Evolutionary conservation across 306 rosid species (phyloP).

Genomic region (Cucurbita ficifolia): DNA sequence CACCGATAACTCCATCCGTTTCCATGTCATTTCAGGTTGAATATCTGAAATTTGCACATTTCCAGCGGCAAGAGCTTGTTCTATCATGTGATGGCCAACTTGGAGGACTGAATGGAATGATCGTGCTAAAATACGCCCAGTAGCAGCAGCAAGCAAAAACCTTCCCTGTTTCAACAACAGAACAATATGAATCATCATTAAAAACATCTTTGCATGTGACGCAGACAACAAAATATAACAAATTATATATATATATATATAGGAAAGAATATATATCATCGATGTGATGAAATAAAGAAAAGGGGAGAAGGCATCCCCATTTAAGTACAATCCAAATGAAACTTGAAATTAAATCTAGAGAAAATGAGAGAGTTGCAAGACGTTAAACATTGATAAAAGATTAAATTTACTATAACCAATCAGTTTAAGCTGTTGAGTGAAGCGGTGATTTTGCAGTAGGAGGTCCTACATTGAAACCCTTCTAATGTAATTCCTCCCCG

Average conservation of each 20-base stretch:
- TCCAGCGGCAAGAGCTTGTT: constrained; percentile 68
- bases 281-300: not conserved
- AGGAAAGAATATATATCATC: not conserved
- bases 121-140: constrained; percentile 91
- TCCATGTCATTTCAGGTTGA: constrained; percentile 97
- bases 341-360: not conserved
- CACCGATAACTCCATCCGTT: constrained; percentile 73
- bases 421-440: not conserved
- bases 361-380: not conserved
- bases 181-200: constrained; percentile 12
- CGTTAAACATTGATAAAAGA: not conserved
- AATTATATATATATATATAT: not conserved
- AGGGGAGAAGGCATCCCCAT: not conserved
- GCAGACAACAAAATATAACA: not conserved
- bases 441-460: not conserved
- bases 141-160: constrained; percentile 92
- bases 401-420: not conserved
- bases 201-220: not conserved
- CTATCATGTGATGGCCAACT: constrained; percentile 86
- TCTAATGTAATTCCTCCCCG: not conserved
- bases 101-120: constrained; percentile 91
- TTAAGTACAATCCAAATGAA: not conserved
- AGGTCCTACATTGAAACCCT: not conserved
- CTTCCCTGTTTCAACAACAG: constrained; percentile 59
- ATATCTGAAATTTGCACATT: constrained; percentile 48